These are phyloP conservation scores for Dactylellina cionopaga DNA, from an alignment of 2,329 filamentous ascomycete genomes.

Conservation along the genomic window DNA sequence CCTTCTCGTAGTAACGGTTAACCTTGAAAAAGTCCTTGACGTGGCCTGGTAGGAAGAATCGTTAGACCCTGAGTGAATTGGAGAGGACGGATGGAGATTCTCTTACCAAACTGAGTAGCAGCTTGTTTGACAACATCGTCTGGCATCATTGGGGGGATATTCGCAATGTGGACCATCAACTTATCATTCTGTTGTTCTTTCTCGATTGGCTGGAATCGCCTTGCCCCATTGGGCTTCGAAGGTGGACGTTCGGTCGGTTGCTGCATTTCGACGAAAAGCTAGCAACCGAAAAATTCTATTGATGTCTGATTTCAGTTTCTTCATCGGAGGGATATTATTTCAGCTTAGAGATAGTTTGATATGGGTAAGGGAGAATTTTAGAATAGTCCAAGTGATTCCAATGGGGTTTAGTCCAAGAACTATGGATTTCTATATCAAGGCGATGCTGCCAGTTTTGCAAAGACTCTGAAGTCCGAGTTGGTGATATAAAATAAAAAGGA, in stretches of 20 bases:
- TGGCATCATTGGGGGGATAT: slow-evolving; percentile 50
- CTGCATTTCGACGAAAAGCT: slow-evolving; percentile 29
- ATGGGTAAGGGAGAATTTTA: neutral
- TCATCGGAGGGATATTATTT: too few species aligned
- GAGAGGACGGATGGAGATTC: neutral
- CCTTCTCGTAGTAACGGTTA: slow-evolving; percentile 32
- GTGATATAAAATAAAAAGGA: too few species aligned
- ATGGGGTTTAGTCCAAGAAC: too few species aligned
- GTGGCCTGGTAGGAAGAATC: neutral
- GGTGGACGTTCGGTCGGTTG: slow-evolving; percentile 26
- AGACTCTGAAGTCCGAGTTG: too few species aligned
- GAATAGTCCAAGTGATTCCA: too few species aligned
- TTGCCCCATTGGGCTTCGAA: slow-evolving; percentile 17
- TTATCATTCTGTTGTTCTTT: slow-evolving; percentile 37
- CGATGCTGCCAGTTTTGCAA: too few species aligned
- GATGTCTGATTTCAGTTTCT: too few species aligned
- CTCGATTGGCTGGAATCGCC: slow-evolving; percentile 5
- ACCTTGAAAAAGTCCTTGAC: slow-evolving; percentile 51
- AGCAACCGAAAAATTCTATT: neutral
- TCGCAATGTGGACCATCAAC: slow-evolving; percentile 32
- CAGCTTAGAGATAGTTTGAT: slow-evolving; percentile 4
- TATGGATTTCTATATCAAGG: too few species aligned
- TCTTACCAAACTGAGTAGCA: slow-evolving; percentile 44
- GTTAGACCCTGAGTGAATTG: neutral
- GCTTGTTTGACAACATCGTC: slow-evolving; percentile 45